Conservation (phyloP, 2,329 filamentous ascomycete species). For the Cladosporium sp. region DNA sequence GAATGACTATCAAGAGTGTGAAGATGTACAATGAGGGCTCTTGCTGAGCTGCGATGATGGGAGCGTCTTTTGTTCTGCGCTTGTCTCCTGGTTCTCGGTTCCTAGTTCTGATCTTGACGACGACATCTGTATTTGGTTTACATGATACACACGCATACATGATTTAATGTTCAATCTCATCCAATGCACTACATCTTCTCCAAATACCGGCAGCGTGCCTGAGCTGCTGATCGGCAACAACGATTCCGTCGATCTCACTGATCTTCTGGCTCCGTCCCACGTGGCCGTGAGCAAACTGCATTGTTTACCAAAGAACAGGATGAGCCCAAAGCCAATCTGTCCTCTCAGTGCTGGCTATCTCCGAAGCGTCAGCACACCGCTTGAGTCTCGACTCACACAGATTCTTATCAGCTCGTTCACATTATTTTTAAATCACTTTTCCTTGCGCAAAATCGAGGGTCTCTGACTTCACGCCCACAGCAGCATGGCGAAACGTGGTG, state of each 20-base stretch:
- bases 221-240: background rate
- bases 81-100: background rate
- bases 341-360: background rate
- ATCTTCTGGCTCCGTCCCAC: background rate
- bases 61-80: background rate
- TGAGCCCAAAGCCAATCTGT: background rate
- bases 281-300: background rate
- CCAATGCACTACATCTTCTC: background rate
- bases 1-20: conserved; percentile 30
- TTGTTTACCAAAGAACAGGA: background rate
- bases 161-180: background rate
- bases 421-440: background rate
- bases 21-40: conserved; percentile 35
- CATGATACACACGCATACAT: background rate
- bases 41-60: conserved; percentile 1
- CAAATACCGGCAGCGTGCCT: background rate
- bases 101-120: background rate
- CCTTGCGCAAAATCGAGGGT: background rate
- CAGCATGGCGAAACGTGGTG: background rate
- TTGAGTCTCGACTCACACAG: background rate
- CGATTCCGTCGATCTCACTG: background rate
- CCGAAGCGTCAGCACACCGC: background rate
- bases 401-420: background rate
- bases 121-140: background rate
- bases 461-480: background rate